phyloP scores from a whole-genome alignment of 805 yeast species.

The Pichia eremophila region DNA sequence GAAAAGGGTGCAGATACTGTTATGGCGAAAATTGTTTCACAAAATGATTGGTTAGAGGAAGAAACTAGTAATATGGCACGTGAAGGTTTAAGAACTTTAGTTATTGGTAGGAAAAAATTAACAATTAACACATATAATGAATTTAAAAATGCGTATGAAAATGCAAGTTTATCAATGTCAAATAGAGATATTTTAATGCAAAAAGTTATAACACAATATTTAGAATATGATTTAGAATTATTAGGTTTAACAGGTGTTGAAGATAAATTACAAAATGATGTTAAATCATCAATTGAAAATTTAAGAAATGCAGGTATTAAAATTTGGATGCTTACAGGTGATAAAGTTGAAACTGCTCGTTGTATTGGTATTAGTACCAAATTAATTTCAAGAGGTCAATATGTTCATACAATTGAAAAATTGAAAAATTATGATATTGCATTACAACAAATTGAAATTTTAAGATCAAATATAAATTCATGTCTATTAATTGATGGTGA shows the following conservation, averaged over 20 bases:
- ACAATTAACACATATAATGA: slow-evolving; percentile 43
- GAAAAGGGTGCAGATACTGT: slow-evolving; percentile 96
- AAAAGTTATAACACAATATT: slow-evolving; percentile 50
- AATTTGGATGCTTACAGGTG: slow-evolving; percentile 99
- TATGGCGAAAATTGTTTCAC: slow-evolving; percentile 73
- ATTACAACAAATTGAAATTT: slow-evolving; percentile 61
- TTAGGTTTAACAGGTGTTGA: slow-evolving; percentile 96
- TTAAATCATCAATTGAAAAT: slow-evolving; percentile 84
- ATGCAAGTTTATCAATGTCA: slow-evolving; percentile 70
- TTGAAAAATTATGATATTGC: slow-evolving; percentile 46
- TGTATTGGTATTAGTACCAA: slow-evolving; percentile 97
- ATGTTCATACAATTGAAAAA: slow-evolving; percentile 76
- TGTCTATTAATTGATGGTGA: slow-evolving; percentile 92
- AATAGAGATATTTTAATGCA: slow-evolving; percentile 74
- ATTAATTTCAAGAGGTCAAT: slow-evolving; percentile 87
- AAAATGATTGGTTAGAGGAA: slow-evolving; percentile 94
- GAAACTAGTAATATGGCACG: slow-evolving; percentile 97
- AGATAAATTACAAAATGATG: slow-evolving; percentile 85
- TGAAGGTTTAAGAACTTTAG: slow-evolving; percentile 93
- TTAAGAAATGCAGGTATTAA: slow-evolving; percentile 93
- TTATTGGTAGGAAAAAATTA: slow-evolving; percentile 78
- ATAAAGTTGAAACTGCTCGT: slow-evolving; percentile 95
- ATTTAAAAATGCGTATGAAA: slow-evolving; percentile 54
- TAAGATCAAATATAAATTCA: slow-evolving; percentile 52
- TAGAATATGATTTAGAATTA: slow-evolving; percentile 78